phyloP scores from a whole-genome alignment of 805 yeast species.

The Diddensiella transvaalensis region DNA sequence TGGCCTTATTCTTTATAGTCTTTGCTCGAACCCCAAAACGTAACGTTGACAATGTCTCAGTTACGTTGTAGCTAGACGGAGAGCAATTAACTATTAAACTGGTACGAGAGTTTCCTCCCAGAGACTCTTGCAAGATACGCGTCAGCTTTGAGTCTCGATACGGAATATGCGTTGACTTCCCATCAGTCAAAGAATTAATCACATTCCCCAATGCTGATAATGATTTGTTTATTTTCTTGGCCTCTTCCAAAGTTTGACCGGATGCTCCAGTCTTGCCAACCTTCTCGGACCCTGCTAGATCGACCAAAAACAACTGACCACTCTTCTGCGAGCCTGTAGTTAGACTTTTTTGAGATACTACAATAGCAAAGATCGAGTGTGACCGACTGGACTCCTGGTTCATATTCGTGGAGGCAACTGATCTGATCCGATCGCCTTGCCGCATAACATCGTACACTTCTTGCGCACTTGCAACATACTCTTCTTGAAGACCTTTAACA shows the following conservation, averaged over 20 bases:
- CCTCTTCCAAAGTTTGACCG: slow-evolving; percentile 74
- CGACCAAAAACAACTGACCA: slow-evolving; percentile 70
- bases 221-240: slow-evolving; percentile 78
- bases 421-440: slow-evolving; percentile 56
- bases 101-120: slow-evolving; percentile 81
- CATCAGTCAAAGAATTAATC: slow-evolving; percentile 72
- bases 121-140: slow-evolving; percentile 68
- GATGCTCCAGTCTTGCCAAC: slow-evolving; percentile 72
- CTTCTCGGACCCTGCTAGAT: slow-evolving; percentile 85
- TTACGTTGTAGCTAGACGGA: slow-evolving; percentile 50
- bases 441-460: slow-evolving; percentile 58
- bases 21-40: slow-evolving; percentile 75
- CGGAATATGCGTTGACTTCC: slow-evolving; percentile 61
- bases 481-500: slow-evolving; percentile 65
- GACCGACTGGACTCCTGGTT: slow-evolving; percentile 73
- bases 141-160: slow-evolving; percentile 78
- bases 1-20: slow-evolving; percentile 60
- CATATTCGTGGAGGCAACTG: slow-evolving; percentile 62
- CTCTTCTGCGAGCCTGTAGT: slow-evolving; percentile 54
- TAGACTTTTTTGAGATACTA: slow-evolving; percentile 56
- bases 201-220: slow-evolving; percentile 77
- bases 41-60: slow-evolving; percentile 67
- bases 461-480: slow-evolving; percentile 52
- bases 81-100: slow-evolving; percentile 72
- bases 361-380: slow-evolving; percentile 72